Evolutionary conservation across 164 flowering plant species (phyloP), one percentile per base, ranked within the genome.

Genomic region (Vitis labrusca): DNA sequence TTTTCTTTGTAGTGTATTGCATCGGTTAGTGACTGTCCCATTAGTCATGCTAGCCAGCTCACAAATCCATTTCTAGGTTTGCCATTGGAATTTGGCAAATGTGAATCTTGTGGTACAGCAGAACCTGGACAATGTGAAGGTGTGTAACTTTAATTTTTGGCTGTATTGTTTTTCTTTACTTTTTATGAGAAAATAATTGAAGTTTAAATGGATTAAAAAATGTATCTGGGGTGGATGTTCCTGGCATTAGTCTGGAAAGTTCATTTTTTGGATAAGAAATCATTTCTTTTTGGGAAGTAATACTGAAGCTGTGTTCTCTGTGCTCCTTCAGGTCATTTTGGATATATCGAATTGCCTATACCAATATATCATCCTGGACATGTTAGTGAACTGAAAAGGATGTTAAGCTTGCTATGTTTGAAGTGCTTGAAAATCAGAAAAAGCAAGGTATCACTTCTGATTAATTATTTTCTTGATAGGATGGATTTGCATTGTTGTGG

Each of bases 101-200:
- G 99, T 69, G 98, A 91, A 74, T 84, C 99, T 10, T 95, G 99
- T 78, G 99, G 99, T 50, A 84, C 98, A 16, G 80, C 89, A 10
- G 99, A 95, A 73, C 83, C 86, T 48, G 94, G 89, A 44, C 76
- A 86, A 71, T 95, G 99, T 75, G 99, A 95, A 85, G 99, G 99
- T 93, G 49, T 23, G 80, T 61, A 44, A 53, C 6, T 69, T 48
- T 55, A 30, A 12, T 71, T 64, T 53, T 37, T 2, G 19, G 32
- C 12, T 48, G 30, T 61, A 17, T n/a, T 47, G 12, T 8, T 32
- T 32, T 13, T 32, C 59, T 19, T 66, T 55, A 12, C 8, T 15
- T 15, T 65, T n/a, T 59, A 12, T 17, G 65, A 11, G 10, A 54
- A 10, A 48, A 15, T 29, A 17, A 58, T 50, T 11, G 16, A 17